Percentiles rank a stretch among this genome's conserved stretches.
phyloP scores from a whole-genome alignment of 208 protist genomes.

The Leishmania gerbilli region DNA sequence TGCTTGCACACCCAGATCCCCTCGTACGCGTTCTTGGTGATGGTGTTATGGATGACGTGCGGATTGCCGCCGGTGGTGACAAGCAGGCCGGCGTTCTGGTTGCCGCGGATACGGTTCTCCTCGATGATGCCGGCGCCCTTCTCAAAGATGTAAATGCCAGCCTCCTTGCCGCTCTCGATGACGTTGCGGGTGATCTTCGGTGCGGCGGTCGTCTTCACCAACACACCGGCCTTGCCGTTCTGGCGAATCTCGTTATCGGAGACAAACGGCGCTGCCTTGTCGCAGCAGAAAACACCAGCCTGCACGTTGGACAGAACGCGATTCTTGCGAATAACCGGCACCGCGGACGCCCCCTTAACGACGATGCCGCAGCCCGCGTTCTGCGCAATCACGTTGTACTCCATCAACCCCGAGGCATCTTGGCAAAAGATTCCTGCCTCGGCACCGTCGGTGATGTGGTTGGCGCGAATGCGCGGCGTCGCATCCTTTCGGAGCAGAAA shows the following conservation, averaged over 20 bases:
- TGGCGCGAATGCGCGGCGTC: constrained; percentile 52
- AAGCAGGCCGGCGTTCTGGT: constrained; percentile 84
- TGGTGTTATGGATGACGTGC: constrained; percentile 73
- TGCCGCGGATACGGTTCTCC: constrained; percentile 70
- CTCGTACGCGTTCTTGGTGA: constrained; percentile 83
- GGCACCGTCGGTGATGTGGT: constrained; percentile 67
- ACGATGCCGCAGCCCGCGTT: constrained; percentile 86
- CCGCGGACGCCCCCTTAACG: constrained; percentile 53
- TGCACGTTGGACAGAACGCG: constrained; percentile 69
- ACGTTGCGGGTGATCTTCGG: constrained; percentile 74
- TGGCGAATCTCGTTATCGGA: constrained; percentile 73
- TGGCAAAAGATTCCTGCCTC: constrained; percentile 90
- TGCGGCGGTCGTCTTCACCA: constrained; percentile 74
- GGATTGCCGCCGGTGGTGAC: constrained; percentile 75
- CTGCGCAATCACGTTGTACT: constrained; percentile 79
- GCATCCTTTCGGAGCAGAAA: constrained; percentile 76
- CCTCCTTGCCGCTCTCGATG: constrained; percentile 81
- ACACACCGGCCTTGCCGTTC: constrained; percentile 79
- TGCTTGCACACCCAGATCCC: constrained; percentile 90
- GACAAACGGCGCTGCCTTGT: constrained; percentile 64
- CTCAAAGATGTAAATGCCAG: constrained; percentile 90
- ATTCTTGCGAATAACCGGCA: constrained; percentile 70
- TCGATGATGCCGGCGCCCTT: constrained; percentile 72
- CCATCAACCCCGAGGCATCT: constrained; percentile 67
- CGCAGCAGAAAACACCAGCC: constrained; percentile 86